A percentile compares a stretch with the other conserved stretches of the same genome.
phyloP scores from a whole-genome alignment of 208 protist genomes.

The Wallacemonas sp. region DNA sequence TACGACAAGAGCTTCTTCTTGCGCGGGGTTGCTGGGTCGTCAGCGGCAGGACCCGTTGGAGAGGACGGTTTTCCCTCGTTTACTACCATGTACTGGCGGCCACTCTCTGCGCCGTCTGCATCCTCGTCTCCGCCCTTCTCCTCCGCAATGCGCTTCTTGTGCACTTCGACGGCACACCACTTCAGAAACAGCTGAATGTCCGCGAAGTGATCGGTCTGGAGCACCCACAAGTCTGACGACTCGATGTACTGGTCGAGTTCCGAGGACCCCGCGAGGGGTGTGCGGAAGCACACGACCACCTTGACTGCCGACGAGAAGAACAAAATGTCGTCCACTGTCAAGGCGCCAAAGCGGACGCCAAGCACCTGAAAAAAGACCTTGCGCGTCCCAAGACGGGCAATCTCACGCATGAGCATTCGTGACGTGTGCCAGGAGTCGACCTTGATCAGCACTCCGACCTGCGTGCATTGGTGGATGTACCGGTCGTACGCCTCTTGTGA shows the following conservation, averaged over 20 bases:
- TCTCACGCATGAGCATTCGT: slow-evolving; percentile 74
- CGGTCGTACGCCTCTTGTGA: slow-evolving; percentile 65
- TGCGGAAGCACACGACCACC: slow-evolving; percentile 80
- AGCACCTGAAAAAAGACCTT: slow-evolving; percentile 76
- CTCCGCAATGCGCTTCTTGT: slow-evolving; percentile 61
- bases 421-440: slow-evolving; percentile 89
- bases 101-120: background rate
- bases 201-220: slow-evolving; percentile 80
- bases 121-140: slow-evolving; percentile 19
- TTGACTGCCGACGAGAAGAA: slow-evolving; percentile 78
- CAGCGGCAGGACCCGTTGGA: background rate
- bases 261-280: slow-evolving; percentile 44
- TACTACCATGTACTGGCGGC: slow-evolving; percentile 5
- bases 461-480: slow-evolving; percentile 60
- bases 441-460: slow-evolving; percentile 86
- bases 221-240: slow-evolving; percentile 58
- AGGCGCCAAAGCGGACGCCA: slow-evolving; percentile 76
- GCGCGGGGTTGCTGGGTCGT: background rate
- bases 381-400: slow-evolving; percentile 61
- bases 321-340: slow-evolving; percentile 66
- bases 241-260: slow-evolving; percentile 80
- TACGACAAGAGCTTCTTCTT: slow-evolving; percentile 11
- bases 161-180: slow-evolving; percentile 76
- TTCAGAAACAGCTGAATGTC: slow-evolving; percentile 78
- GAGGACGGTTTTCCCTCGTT: background rate